Base-by-base conservation (phyloP, 176 grass and related monocot genomes). In the Oryza glaberrima region DNA sequence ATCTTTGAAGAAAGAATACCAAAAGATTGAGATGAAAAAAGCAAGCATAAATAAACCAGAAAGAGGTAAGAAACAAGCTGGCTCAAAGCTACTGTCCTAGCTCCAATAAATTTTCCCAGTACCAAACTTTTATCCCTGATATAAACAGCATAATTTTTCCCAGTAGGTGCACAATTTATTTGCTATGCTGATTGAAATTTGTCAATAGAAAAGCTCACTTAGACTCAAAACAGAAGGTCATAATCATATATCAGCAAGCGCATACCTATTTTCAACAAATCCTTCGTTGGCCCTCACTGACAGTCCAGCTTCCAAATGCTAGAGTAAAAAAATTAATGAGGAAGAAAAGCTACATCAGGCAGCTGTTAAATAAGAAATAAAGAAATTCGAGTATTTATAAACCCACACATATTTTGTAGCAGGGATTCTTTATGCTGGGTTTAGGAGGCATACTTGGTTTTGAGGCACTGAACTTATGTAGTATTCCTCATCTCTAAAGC, bases 381-480 rank as follows among this genome's bases (percentile, higher is more conserved):
- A 77, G 86, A 58, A 70, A 78, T 44, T 44, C 9, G 9, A 44
- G 43, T 15, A 80, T 75, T 73, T 61, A 46, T 73, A 69, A 5
- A 41, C 11, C 36, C 73, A 6, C 34, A 22, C 8, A 68, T 70
- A 38, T 34, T 76, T 17, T 73, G 34, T 56, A 75, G 10, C 16
- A 36, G 20, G 77, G 65, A 35, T 65, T 45, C 19, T 73, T 58
- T 69, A 58, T 49, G 49, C 30, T 81, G 23, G 51, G 15, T 40
- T 66, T 71, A 23, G 1, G 45, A 85, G 40, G 34, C 47, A 60
- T 95, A 94, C 96, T 36, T 98, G 96, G 69, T 98, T 95, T 85
- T 89, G 91, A n/a, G 93, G 96, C 70, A 98, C 83, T 58, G 93
- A 89, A 89, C 88, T 98, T 85, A 98, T 98, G 77, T 94, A 98